Evolutionary conservation across 495 filamentous ascomycete species (phyloP).

Genomic region (Talaromyces stipitatus): DNA sequence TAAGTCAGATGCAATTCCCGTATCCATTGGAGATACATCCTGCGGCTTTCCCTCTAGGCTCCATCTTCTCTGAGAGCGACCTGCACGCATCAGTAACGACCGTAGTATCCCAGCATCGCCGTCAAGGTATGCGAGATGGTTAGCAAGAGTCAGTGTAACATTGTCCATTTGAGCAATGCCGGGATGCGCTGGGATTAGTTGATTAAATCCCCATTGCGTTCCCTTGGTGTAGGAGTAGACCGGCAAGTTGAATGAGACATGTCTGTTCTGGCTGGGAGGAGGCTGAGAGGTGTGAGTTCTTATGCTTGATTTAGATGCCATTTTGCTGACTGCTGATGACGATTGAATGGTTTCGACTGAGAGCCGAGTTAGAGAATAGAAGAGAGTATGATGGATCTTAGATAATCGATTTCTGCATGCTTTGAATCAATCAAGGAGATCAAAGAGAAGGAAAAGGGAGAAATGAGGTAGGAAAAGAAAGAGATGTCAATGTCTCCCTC

Average conservation of each 20-base stretch:
- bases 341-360: no score
- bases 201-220: neutral
- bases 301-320: neutral
- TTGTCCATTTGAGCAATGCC: neutral
- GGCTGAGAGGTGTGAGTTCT: neutral
- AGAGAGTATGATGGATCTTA: no score
- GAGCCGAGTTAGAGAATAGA: no score
- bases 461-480: no score
- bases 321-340: neutral
- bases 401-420: no score
- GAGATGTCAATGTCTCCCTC: no score
- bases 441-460: no score
- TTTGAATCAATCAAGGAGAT: no score
- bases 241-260: neutral
- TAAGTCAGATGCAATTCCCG: neutral
- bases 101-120: neutral
- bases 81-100: neutral
- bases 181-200: neutral
- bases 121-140: neutral
- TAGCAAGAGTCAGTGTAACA: neutral
- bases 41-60: neutral
- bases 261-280: no score
- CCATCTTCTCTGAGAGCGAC: neutral
- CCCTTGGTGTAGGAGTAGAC: neutral
- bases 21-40: neutral